Conservation (phyloP, 1,284 basidiomycete genomes). For the Macrocystidia cucumis region DNA sequence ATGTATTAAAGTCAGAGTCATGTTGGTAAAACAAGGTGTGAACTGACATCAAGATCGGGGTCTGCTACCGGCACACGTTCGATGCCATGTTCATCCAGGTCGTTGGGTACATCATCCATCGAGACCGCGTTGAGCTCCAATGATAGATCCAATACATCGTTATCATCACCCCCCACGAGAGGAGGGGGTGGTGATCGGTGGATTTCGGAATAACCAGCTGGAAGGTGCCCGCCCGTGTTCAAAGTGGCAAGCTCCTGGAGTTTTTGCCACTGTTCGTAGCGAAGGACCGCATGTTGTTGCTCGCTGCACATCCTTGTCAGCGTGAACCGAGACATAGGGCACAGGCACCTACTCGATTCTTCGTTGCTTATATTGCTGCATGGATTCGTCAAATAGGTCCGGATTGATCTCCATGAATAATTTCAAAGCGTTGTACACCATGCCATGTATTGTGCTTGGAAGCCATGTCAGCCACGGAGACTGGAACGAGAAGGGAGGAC, state of each 20-base stretch:
- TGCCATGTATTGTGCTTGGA: constrained; percentile 90
- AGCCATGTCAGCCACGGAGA: constrained; percentile 9
- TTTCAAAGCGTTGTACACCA: constrained; percentile 98
- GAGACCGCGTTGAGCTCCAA: constrained; percentile 84
- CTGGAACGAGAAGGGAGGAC: constrained; percentile 20
- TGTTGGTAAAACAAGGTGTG: constrained; percentile 14
- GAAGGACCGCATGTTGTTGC: constrained; percentile 70
- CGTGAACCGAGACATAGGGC: constrained; percentile 5
- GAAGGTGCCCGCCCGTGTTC: constrained; percentile 65
- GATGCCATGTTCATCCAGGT: constrained; percentile 76
- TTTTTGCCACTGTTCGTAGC: constrained; percentile 82
- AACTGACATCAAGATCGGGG: constrained; percentile 77
- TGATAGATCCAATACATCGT: constrained; percentile 78
- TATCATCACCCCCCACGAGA: constrained; percentile 72
- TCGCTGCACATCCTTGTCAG: constrained; percentile 45
- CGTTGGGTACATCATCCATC: constrained; percentile 71
- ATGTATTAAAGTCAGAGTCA: constrained; percentile 9
- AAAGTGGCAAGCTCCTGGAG: constrained; percentile 67
- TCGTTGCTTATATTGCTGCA: constrained; percentile 90
- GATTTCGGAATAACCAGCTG: constrained; percentile 54
- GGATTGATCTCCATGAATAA: constrained; percentile 99
- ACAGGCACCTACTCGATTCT: constrained; percentile 63
- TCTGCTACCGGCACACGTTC: constrained; percentile 87
- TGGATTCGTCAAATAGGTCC: constrained; percentile 89
- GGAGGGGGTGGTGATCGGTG: constrained; percentile 69